A percentile compares a stretch with the other conserved stretches of the same genome.
Conservation (phyloP, 768 basidiomycete genomes). For the Pleurotus djamor region DNA sequence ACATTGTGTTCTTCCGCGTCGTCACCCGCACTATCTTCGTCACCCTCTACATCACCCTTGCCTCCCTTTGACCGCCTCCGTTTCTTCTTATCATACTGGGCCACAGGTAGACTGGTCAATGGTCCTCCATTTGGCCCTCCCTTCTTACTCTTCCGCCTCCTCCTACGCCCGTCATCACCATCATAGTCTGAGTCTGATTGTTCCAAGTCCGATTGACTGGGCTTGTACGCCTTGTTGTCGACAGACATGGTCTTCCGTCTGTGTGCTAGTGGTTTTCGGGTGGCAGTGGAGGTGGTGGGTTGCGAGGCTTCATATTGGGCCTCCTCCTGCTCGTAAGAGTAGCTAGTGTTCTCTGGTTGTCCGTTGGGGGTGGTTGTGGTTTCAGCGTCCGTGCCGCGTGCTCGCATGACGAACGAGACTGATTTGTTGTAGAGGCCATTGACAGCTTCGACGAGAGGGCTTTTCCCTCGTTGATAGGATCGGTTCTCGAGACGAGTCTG, state of each 20-base stretch:
- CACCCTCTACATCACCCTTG: slow-evolving; percentile 49
- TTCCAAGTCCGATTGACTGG: slow-evolving; percentile 62
- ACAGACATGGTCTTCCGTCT: slow-evolving; percentile 64
- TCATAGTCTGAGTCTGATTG: slow-evolving; percentile 56
- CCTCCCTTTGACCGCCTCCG: slow-evolving; percentile 43
- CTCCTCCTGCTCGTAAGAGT: slow-evolving; percentile 81
- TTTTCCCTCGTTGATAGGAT: slow-evolving; percentile 54
- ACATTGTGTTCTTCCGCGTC: slow-evolving; percentile 35
- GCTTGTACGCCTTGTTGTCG: slow-evolving; percentile 84
- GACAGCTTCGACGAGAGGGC: slow-evolving; percentile 62
- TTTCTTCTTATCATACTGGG: slow-evolving; percentile 60
- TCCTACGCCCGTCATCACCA: slow-evolving; percentile 50
- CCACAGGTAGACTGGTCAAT: slow-evolving; percentile 65
- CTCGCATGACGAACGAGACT: slow-evolving; percentile 65
- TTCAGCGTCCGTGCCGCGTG: slow-evolving; percentile 58
- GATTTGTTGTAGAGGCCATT: slow-evolving; percentile 53
- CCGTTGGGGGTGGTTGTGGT: slow-evolving; percentile 22
- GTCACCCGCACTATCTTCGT: slow-evolving; percentile 42
- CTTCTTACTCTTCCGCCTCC: slow-evolving; percentile 53
- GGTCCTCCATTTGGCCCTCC: slow-evolving; percentile 52
- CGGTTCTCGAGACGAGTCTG: slow-evolving; percentile 18
- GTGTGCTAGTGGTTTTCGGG: slow-evolving; percentile 23
- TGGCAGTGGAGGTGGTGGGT: slow-evolving; percentile 8
- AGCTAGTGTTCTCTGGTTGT: slow-evolving; percentile 48
- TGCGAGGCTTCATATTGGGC: slow-evolving; percentile 48